These are phyloP conservation scores for Tremella yokohamensis DNA, from an alignment of 768 basidiomycete species.

Conservation along the genomic window DNA sequence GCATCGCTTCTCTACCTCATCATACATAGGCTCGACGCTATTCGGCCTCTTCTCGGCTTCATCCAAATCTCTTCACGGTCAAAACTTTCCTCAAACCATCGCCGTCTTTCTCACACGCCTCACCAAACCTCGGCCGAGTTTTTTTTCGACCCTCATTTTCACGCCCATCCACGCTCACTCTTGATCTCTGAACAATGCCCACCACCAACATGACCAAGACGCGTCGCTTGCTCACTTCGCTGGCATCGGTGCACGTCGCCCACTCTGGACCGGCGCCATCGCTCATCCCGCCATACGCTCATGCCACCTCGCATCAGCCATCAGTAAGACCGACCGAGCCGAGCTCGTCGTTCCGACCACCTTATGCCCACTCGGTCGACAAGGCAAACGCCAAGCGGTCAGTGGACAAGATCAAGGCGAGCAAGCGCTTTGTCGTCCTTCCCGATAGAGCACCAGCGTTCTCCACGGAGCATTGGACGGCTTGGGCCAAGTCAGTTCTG, in stretches of 20 bases:
- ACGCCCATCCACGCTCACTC: not conserved
- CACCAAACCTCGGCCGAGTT: not conserved
- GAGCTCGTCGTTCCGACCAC: not conserved
- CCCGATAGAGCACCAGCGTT: not conserved
- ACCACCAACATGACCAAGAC: constrained; percentile 2
- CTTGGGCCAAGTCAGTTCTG: not conserved
- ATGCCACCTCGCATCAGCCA: not conserved
- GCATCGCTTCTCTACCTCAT: not conserved
- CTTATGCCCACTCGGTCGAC: constrained; percentile 1
- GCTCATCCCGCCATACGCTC: not conserved
- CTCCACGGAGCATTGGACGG: not conserved
- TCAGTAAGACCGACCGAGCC: no score
- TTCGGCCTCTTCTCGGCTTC: no score
- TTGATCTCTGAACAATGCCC: not conserved
- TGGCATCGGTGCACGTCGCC: not conserved
- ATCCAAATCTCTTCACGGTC: not conserved
- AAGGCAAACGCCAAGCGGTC: not conserved
- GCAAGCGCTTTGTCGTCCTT: not conserved
- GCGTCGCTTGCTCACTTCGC: not conserved
- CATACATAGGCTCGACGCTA: not conserved
- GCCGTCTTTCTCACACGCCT: not conserved
- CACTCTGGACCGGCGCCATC: not conserved
- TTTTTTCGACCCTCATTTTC: not conserved
- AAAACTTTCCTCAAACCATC: not conserved
- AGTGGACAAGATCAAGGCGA: not conserved